These are phyloP conservation scores for Polytrichum formosum DNA, from an alignment of 225 moss, liverwort and hornwort genomes.

Conservation along the genomic window DNA sequence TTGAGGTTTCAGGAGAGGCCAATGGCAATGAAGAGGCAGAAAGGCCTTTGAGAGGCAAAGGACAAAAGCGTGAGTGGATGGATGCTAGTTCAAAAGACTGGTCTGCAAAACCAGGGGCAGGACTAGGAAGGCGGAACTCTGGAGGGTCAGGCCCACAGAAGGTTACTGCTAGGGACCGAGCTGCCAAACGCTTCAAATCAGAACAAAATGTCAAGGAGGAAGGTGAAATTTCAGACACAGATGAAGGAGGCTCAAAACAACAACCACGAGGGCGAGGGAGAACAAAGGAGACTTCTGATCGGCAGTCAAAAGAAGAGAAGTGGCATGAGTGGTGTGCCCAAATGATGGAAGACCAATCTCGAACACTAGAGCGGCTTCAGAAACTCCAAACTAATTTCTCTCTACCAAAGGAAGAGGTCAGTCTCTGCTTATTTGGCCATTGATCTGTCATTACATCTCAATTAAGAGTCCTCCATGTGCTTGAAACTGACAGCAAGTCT, in stretches of 20 bases:
- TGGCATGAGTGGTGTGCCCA: constrained; percentile 99
- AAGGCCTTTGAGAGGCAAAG: constrained; percentile 54
- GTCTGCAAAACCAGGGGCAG: constrained; percentile 47
- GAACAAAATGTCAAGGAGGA: constrained; percentile 86
- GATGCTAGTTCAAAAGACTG: constrained; percentile 66
- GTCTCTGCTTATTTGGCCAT: constrained; percentile 3
- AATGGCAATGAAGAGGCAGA: constrained; percentile 59
- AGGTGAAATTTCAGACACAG: constrained; percentile 97
- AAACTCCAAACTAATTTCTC: constrained; percentile 77
- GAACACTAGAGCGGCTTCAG: constrained; percentile 77
- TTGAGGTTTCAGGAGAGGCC: constrained; percentile 77
- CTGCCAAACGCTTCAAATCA: constrained; percentile 53
- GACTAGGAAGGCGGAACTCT: constrained; percentile 47
- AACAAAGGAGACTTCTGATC: constrained; percentile 53
- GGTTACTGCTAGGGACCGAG: constrained; percentile 62
- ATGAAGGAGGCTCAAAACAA: constrained; percentile 53
- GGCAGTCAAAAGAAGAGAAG: constrained; percentile 84
- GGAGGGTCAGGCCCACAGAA: constrained; percentile 49
- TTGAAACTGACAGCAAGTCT: too few relatives aligned
- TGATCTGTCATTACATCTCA: not conserved
- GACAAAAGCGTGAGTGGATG: constrained; percentile 60
- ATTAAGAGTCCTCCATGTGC: too few relatives aligned
- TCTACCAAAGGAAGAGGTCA: constrained; percentile 88
- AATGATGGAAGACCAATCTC: constrained; percentile 87
- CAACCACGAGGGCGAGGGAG: constrained; percentile 58